Conservation (phyloP, 192 early-diverging fungal genomes). For the Lobulomyces angularis region DNA sequence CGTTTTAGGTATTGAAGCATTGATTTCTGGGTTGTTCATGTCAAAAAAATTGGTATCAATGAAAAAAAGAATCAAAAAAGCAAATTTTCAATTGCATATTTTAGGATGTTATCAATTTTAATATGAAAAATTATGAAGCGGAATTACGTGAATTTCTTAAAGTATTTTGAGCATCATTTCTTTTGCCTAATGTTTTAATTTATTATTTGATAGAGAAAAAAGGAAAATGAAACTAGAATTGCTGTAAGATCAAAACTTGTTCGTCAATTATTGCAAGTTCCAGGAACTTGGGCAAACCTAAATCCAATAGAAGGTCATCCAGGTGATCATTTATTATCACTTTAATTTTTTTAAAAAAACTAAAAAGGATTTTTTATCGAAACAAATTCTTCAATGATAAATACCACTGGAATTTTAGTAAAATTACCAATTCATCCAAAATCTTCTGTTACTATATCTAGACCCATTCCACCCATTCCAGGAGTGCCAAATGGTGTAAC, state of each 20-base stretch:
- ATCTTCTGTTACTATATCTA: slow-evolving; percentile 33
- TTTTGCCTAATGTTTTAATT: not conserved
- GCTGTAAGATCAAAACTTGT: slow-evolving; percentile 35
- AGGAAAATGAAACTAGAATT: slow-evolving; percentile 29
- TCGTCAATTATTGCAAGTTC: slow-evolving; percentile 27
- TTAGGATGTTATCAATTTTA: slow-evolving; percentile 22
- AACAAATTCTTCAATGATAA: slow-evolving; percentile 25
- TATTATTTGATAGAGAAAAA: slow-evolving; percentile 5
- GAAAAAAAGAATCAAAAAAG: slow-evolving; percentile 13
- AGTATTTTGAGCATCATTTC: slow-evolving; percentile 8
- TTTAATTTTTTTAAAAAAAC: too few relatives aligned
- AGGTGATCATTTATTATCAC: too few relatives aligned
- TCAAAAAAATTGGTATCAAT: too few relatives aligned
- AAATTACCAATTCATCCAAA: slow-evolving; percentile 41
- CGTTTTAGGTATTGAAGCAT: slow-evolving; percentile 25
- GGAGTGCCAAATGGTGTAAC: slow-evolving; percentile 39
- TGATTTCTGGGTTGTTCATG: slow-evolving; percentile 32
- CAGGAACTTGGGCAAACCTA: slow-evolving; percentile 30
- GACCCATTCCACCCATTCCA: slow-evolving; percentile 37
- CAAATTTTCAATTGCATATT: too few relatives aligned
- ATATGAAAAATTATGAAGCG: slow-evolving; percentile 14
- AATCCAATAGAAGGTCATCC: slow-evolving; percentile 32
- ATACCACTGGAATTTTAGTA: slow-evolving; percentile 35
- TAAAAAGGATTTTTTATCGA: slow-evolving; percentile 42
- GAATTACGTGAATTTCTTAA: slow-evolving; percentile 16